Evolutionary conservation across 805 yeast species (phyloP).

Genomic region (Wickerhamomyces strasburgensis): DNA sequence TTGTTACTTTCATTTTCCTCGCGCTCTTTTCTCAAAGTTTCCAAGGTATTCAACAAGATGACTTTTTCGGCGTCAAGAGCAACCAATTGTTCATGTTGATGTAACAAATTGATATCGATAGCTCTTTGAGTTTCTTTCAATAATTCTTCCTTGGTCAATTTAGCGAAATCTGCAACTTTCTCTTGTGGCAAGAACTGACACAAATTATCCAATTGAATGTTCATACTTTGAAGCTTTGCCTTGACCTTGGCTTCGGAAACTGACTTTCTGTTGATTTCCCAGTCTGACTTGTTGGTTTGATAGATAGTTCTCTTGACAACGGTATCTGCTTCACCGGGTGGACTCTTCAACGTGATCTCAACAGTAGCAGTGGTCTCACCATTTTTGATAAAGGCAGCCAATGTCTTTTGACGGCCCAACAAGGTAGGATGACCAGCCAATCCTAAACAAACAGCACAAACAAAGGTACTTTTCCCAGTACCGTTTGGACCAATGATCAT

Average conservation of each 20-base stretch:
- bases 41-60: constrained; percentile 32
- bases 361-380: constrained; percentile 41
- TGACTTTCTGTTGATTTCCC: constrained; percentile 41
- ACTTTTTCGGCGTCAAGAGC: constrained; percentile 41
- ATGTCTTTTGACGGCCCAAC: constrained; percentile 61
- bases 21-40: constrained; percentile 24
- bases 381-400: constrained; percentile 66
- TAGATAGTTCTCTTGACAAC: constrained; percentile 30
- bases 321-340: constrained; percentile 38
- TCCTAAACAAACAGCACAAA: constrained; percentile 88
- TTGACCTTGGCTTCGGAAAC: constrained; percentile 43
- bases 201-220: constrained; percentile 83
- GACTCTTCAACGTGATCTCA: constrained; percentile 30
- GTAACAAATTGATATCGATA: constrained; percentile 55
- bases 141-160: constrained; percentile 67
- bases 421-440: constrained; percentile 73
- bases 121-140: constrained; percentile 78
- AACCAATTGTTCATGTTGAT: constrained; percentile 53
- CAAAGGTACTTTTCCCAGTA: constrained; percentile 88
- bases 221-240: constrained; percentile 40
- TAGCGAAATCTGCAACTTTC: constrained; percentile 88
- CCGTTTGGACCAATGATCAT: constrained; percentile 97
- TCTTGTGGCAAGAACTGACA: constrained; percentile 97
- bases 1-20: constrained; percentile 24
- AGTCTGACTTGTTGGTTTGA: constrained; percentile 40